Percentiles rank a stretch among this genome's conserved stretches.
phyloP scores from a whole-genome alignment of 2,329 filamentous ascomycete genomes.

The Zasmidium citrigriseum region DNA sequence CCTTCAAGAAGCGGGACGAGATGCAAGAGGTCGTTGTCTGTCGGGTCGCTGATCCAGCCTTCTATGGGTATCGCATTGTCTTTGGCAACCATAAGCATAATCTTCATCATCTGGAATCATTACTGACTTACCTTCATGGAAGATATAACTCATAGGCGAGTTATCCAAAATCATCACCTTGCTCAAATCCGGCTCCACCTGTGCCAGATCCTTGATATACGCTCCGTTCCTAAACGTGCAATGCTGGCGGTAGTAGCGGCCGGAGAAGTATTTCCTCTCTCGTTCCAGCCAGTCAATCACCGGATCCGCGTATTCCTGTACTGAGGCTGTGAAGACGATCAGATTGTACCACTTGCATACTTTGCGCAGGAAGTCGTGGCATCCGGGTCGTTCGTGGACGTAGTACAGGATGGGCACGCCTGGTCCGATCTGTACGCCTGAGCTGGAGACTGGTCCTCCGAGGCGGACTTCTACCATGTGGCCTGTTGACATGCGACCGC shows the following conservation, averaged over 20 bases:
- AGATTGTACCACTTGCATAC: slow-evolving; percentile 98
- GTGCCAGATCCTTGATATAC: slow-evolving; percentile 96
- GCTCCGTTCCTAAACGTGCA: slow-evolving; percentile 94
- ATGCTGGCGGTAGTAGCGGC: slow-evolving; percentile 92
- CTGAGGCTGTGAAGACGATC: slow-evolving; percentile 93
- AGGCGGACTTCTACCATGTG: slow-evolving; percentile 91
- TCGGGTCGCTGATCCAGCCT: slow-evolving; percentile 98
- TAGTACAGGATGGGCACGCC: slow-evolving; percentile 98
- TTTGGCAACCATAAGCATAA: slow-evolving; percentile 41
- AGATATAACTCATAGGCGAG: slow-evolving; percentile 96
- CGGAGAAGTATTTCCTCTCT: slow-evolving; percentile 94
- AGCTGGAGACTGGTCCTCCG: slow-evolving; percentile 22
- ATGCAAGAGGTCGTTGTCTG: slow-evolving; percentile 91
- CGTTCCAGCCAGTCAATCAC: slow-evolving; percentile 98
- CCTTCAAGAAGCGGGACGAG: slow-evolving; percentile 90
- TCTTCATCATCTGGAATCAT: background rate
- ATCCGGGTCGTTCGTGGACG: slow-evolving; percentile 95
- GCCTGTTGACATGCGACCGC: slow-evolving; percentile 89
- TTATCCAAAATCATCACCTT: slow-evolving; percentile 99
- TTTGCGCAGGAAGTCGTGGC: slow-evolving; percentile 91
- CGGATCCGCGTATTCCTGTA: slow-evolving; percentile 97
- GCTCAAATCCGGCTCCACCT: slow-evolving; percentile 93
- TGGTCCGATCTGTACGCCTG: slow-evolving; percentile 59
- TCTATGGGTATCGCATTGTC: slow-evolving; percentile 99
- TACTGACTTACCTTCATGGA: slow-evolving; percentile 78